A percentile compares a stretch with the other conserved stretches of the same genome.
phyloP scores from a whole-genome alignment of 2,329 filamentous ascomycete species.

The Verticillium nonalfalfae region DNA sequence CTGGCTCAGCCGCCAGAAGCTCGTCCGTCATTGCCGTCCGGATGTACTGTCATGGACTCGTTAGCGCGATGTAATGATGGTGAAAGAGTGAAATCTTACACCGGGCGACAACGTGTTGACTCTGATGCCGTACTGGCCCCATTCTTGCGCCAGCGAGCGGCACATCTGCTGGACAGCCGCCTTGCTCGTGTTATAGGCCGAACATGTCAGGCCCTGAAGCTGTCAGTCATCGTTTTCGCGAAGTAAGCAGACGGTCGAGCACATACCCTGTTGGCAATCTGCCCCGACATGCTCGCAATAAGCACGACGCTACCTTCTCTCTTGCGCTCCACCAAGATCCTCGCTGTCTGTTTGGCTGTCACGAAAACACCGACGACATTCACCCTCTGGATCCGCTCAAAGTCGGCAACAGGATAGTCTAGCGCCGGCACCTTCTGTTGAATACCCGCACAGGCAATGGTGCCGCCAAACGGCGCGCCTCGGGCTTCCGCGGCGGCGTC shows the following conservation, averaged over 20 bases:
- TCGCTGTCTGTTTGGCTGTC: constrained; percentile 63
- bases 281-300: constrained; percentile 42
- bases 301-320: constrained; percentile 41
- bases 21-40: constrained; percentile 40
- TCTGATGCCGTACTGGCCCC: constrained; percentile 55
- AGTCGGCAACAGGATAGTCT: constrained; percentile 47
- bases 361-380: constrained; percentile 66
- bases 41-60: constrained; percentile 27
- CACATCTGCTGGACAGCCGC: constrained; percentile 54
- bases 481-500: constrained; percentile 22
- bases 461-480: constrained; percentile 26
- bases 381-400: constrained; percentile 62
- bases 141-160: constrained; percentile 55
- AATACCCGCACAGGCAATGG: constrained; percentile 41
- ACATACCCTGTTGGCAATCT: constrained; percentile 43
- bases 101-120: constrained; percentile 63
- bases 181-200: constrained; percentile 58
- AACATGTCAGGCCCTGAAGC: constrained; percentile 50
- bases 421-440: constrained; percentile 38
- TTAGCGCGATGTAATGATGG: background rate
- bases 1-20: constrained; percentile 35
- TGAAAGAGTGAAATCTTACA: constrained; percentile 17
- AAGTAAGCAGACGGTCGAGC: background rate
- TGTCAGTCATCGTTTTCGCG: background rate
- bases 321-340: constrained; percentile 39